phyloP scores from a whole-genome alignment of 345 rosid species.

The Noccaea bulbosa region DNA sequence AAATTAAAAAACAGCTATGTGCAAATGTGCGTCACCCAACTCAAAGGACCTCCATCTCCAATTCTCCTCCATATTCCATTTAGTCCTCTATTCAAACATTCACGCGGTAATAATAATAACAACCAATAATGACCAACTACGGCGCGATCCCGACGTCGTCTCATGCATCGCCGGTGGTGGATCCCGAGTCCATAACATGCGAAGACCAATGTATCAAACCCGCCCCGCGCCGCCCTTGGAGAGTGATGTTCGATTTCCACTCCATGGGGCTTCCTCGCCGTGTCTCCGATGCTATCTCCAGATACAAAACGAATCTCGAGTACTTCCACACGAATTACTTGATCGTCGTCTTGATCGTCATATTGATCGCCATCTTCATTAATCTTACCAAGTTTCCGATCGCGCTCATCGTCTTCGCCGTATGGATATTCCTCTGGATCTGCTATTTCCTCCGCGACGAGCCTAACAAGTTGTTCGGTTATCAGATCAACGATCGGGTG shows the following conservation, averaged over 20 bases:
- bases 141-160: constrained; percentile 74
- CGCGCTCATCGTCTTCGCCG: constrained; percentile 64
- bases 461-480: constrained; percentile 56
- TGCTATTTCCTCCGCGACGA: constrained; percentile 74
- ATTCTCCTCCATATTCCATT: not conserved
- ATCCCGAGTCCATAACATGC: constrained; percentile 54
- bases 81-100: not conserved
- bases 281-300: constrained; percentile 42
- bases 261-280: constrained; percentile 47
- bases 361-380: constrained; percentile 47
- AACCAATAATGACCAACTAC: not conserved
- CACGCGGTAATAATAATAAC: not conserved
- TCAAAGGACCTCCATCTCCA: not conserved
- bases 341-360: constrained; percentile 47
- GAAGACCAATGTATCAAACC: constrained; percentile 56
- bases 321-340: constrained; percentile 70
- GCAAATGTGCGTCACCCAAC: not conserved
- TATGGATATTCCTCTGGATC: constrained; percentile 63
- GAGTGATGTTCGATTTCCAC: constrained; percentile 55
- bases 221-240: constrained; percentile 65
- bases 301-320: constrained; percentile 49
- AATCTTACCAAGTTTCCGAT: constrained; percentile 68
- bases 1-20: too few relatives aligned
- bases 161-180: constrained; percentile 39
- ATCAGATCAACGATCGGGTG: constrained; percentile 56